These are phyloP conservation scores for Arthrobotrys pseudoclavata DNA, from an alignment of 2,329 filamentous ascomycete genomes.

Conservation along the genomic window DNA sequence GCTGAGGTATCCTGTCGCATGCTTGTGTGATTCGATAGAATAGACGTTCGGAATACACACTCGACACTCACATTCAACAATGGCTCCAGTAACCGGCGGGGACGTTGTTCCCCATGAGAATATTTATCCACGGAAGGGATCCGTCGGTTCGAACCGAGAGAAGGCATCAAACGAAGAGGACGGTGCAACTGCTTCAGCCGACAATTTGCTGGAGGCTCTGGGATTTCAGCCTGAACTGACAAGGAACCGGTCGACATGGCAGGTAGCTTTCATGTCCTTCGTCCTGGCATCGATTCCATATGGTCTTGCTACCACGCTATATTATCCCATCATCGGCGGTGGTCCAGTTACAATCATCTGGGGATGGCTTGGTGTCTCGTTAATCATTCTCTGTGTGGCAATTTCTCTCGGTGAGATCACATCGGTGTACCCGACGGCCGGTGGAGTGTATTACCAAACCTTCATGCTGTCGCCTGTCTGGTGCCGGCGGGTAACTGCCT, in stretches of 20 bases:
- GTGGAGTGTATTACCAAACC: slow-evolving; percentile 83
- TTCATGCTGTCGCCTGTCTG: slow-evolving; percentile 77
- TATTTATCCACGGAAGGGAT: slow-evolving; percentile 48
- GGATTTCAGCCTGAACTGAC: slow-evolving; percentile 77
- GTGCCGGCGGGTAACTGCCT: slow-evolving; percentile 76
- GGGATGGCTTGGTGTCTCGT: slow-evolving; percentile 78
- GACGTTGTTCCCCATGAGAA: slow-evolving; percentile 35
- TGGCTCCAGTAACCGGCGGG: slow-evolving; percentile 42
- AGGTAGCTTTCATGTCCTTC: slow-evolving; percentile 82
- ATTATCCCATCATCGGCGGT: slow-evolving; percentile 76
- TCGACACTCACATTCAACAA: slow-evolving; percentile 36
- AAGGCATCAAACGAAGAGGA: slow-evolving; percentile 34
- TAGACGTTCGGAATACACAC: slow-evolving; percentile 14
- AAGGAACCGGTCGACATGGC: slow-evolving; percentile 76
- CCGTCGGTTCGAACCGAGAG: slow-evolving; percentile 45
- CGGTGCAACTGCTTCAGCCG: slow-evolving; percentile 68
- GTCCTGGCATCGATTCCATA: slow-evolving; percentile 82
- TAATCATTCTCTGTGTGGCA: slow-evolving; percentile 79
- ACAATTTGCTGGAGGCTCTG: slow-evolving; percentile 75
- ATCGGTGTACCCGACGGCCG: slow-evolving; percentile 81
- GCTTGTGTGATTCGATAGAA: slow-evolving; percentile 33
- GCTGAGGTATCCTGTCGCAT: slow-evolving; percentile 26
- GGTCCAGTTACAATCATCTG: slow-evolving; percentile 79
- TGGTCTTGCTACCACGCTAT: slow-evolving; percentile 78
- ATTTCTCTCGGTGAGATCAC: slow-evolving; percentile 80